A percentile compares a stretch with the other conserved stretches of the same genome.
These are phyloP conservation scores for Wickerhamomyces alni DNA, from an alignment of 805 yeast genomes.

Conservation along the genomic window DNA sequence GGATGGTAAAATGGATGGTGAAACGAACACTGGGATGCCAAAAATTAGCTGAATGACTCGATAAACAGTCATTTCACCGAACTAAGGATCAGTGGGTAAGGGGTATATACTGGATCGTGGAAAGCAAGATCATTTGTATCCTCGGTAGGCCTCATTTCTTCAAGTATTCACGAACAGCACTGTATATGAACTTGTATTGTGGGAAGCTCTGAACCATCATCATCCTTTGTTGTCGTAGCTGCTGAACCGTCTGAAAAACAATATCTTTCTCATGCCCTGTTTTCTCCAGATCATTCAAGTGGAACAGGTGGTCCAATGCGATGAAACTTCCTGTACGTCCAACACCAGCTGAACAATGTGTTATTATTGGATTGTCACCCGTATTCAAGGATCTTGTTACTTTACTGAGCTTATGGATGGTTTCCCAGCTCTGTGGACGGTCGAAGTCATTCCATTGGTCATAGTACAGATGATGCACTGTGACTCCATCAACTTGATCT, in stretches of 20 bases:
- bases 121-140: neutral
- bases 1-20: too few species aligned
- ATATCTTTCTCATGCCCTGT: constrained; percentile 24
- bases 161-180: too few species aligned
- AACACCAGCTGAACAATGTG: constrained; percentile 96
- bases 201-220: constrained; percentile 44
- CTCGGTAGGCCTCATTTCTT: neutral
- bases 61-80: too few species aligned
- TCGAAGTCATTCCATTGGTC: constrained; percentile 83
- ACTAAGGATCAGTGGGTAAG: too few species aligned
- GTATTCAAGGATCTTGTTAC: constrained; percentile 25
- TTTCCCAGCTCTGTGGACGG: constrained; percentile 39
- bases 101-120: too few species aligned
- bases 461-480: constrained; percentile 59
- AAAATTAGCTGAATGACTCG: too few species aligned
- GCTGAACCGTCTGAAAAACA: constrained; percentile 32
- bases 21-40: too few species aligned
- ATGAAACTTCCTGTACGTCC: constrained; percentile 92
- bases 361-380: constrained; percentile 43
- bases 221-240: constrained; percentile 39
- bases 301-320: constrained; percentile 48
- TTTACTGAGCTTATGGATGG: constrained; percentile 25
- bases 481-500: constrained; percentile 17
- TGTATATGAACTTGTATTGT: constrained; percentile 42
- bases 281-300: constrained; percentile 4